Percentiles rank a stretch among this genome's conserved stretches.
Evolutionary conservation across 2,329 filamentous ascomycete species (phyloP).

Genomic region (Arthroderma sp.): DNA sequence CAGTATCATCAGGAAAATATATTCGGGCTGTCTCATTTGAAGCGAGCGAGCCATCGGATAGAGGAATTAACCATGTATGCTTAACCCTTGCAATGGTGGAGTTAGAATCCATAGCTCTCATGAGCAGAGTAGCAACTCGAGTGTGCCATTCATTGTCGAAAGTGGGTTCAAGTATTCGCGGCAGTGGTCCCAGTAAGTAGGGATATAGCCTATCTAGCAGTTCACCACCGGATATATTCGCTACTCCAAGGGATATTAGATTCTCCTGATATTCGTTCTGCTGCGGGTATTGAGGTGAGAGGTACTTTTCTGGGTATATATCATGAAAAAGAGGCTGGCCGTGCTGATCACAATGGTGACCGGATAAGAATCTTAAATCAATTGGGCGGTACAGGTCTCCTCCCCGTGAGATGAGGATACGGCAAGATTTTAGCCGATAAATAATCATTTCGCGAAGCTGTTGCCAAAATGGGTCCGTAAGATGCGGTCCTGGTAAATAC

Average conservation of each 20-base stretch:
- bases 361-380: not conserved
- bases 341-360: not conserved
- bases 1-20: not conserved
- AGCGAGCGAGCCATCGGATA: not conserved
- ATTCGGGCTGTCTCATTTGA: not conserved
- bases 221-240: not conserved
- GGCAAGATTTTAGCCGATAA: not conserved
- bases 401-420: not conserved
- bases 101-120: not conserved
- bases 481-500: constrained; percentile 25
- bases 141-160: not conserved
- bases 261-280: not conserved
- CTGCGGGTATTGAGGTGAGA: not conserved
- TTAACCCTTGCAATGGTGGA: not conserved
- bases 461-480: not conserved
- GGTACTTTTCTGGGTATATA: not conserved
- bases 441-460: not conserved
- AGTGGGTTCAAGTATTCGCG: not conserved
- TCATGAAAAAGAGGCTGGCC: not conserved
- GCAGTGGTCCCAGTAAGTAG: not conserved
- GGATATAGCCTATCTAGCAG: not conserved
- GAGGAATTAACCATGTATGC: not conserved
- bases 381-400: not conserved
- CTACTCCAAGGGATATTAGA: not conserved
- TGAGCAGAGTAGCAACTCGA: not conserved